Evolutionary conservation across 345 rosid species (phyloP).

Genomic region (Euphorbia lathyris): DNA sequence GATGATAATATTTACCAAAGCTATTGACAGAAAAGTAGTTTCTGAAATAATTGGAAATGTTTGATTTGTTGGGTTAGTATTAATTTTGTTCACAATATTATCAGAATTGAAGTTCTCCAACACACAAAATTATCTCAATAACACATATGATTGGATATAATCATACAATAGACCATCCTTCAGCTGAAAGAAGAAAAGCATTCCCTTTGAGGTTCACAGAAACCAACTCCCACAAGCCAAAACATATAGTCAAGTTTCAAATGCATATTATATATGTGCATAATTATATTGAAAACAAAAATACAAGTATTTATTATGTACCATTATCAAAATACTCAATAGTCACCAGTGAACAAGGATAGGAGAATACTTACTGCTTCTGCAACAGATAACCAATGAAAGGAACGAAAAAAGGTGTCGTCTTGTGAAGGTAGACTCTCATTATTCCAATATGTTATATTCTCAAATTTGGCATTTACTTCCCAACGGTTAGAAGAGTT

Average conservation of each 20-base stretch:
- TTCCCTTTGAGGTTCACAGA: background rate
- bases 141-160: background rate
- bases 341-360: background rate
- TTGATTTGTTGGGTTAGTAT: too few species aligned
- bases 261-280: too few species aligned
- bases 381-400: constrained; percentile 71
- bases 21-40: background rate
- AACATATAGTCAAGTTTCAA: background rate
- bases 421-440: constrained; percentile 72
- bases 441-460: constrained; percentile 84
- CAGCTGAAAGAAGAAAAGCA: background rate
- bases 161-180: background rate
- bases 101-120: too few species aligned
- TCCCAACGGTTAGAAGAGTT: constrained; percentile 55
- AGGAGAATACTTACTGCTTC: constrained; percentile 51
- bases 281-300: background rate
- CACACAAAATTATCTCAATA: background rate
- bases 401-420: constrained; percentile 65
- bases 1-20: background rate
- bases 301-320: background rate
- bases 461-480: constrained; percentile 62
- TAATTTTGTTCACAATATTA: too few species aligned
- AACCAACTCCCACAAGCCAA: background rate
- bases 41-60: background rate
- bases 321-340: background rate